Evolutionary conservation across 495 filamentous ascomycete genomes (phyloP).

Genomic region (Aspergillus indologenus): DNA sequence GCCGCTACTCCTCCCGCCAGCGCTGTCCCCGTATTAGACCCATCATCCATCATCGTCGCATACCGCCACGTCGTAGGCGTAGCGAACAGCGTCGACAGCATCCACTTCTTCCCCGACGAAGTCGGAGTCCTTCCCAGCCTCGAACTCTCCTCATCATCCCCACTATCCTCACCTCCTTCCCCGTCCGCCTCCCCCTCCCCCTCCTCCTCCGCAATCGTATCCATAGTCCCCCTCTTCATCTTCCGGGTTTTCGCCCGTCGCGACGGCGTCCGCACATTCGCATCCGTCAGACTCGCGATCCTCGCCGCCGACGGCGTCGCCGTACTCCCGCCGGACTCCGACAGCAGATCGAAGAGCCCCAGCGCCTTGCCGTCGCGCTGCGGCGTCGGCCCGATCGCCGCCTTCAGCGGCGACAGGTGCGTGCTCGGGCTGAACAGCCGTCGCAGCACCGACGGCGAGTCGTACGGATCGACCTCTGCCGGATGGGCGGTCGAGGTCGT

Average conservation of each 20-base stretch:
- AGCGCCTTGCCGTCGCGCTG: slow-evolving; percentile 84
- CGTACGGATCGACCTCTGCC: slow-evolving; percentile 51
- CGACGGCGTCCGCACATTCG: slow-evolving; percentile 41
- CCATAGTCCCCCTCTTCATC: slow-evolving; percentile 14
- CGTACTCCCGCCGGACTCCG: slow-evolving; percentile 52
- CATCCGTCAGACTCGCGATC: slow-evolving; percentile 29
- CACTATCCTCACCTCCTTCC: slow-evolving; percentile 27
- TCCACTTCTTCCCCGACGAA: slow-evolving; percentile 58
- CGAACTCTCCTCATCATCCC: slow-evolving; percentile 31
- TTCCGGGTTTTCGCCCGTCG: slow-evolving; percentile 29
- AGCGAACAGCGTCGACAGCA: slow-evolving; percentile 58
- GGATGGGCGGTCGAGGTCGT: slow-evolving; percentile 37
- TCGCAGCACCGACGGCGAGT: slow-evolving; percentile 55
- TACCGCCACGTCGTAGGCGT: slow-evolving; percentile 57
- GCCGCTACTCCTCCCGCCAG: not conserved
- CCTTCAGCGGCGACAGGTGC: slow-evolving; percentile 38
- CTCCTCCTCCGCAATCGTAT: slow-evolving; percentile 31
- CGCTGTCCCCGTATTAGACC: slow-evolving; percentile 4
- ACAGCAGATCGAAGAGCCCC: slow-evolving; percentile 86
- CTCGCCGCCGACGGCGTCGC: slow-evolving; percentile 40
- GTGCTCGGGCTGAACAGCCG: slow-evolving; percentile 59
- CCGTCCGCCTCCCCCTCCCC: slow-evolving; percentile 31
- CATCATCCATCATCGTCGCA: slow-evolving; percentile 41
- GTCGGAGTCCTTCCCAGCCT: slow-evolving; percentile 58
- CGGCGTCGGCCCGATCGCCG: slow-evolving; percentile 77